Base-by-base conservation (phyloP, 2,329 filamentous ascomycete genomes). In the Cryphonectria carpinicola region DNA sequence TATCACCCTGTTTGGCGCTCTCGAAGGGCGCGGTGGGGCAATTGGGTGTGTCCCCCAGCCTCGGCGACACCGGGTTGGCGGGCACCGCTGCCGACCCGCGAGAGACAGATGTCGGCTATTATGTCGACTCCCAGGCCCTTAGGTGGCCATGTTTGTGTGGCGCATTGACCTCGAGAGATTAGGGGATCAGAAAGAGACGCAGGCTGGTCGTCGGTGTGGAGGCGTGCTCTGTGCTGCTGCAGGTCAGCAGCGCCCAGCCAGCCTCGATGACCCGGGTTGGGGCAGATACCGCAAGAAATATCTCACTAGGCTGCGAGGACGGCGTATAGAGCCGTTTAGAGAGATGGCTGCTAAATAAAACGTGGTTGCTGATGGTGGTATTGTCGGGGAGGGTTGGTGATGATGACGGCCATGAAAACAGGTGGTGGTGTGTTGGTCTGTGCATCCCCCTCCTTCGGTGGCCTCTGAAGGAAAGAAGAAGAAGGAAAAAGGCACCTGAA, bases 41-140 rank as follows among this genome's bases (percentile, higher is more conserved):
- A 35, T 17, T 58, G 54, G 54, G 4, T 17, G 13, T 32, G 13
- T 32, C 13, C 54, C 28, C 54, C 54, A 49, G 54, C 28, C 54
- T 58, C 61, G 61, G 61, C 61, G 61, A 46, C 35, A 46, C 61
- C 61, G 61, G 37, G 39, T 43, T 28, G 39, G 37, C 61, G 39
- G n/a, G 37, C 61, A 41, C 41, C 37, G 7, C 61, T 25, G 25
- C 25, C 39, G 11, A 25, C 61, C 37, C 37, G 41, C 25, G n/a
- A 39, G 13, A 25, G 13, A 25, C 37, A 39, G n/a, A 41, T 63
- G 61, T 39, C n/a, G 19, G n/a, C 25, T 28, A 25, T 46, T 28
- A 10, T 64, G 25, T 28, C 13, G 22, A 39, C 28, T 64, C 13
- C 22, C n/a, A 25, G 14, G 11, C 11, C 4, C 22, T 6, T 10